A percentile compares a stretch with the other conserved stretches of the same genome.
phyloP scores from a whole-genome alignment of 192 early-diverging fungal species.

The Backusella morwellensis region DNA sequence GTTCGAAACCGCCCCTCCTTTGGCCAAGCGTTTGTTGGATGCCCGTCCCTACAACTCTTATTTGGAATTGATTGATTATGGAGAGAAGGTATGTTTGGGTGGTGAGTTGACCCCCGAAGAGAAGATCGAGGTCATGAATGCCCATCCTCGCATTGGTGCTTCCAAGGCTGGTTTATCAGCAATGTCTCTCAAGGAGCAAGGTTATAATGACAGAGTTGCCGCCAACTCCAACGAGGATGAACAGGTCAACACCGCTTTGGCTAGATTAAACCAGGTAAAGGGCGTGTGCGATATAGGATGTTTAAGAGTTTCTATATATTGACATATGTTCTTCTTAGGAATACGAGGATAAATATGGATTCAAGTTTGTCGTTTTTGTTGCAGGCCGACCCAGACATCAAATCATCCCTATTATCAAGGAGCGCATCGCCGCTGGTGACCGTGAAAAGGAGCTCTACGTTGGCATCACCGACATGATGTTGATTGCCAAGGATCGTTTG shows the following conservation, averaged over 20 bases:
- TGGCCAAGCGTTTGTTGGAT: slow-evolving; percentile 68
- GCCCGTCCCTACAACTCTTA: slow-evolving; percentile 73
- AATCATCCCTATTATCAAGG: slow-evolving; percentile 74
- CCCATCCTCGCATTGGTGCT: slow-evolving; percentile 88
- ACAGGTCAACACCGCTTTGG: slow-evolving; percentile 55
- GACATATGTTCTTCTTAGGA: slow-evolving; percentile 12
- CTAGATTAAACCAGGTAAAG: slow-evolving; percentile 58
- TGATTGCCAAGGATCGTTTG: slow-evolving; percentile 78
- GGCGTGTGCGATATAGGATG: neutral
- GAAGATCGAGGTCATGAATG: slow-evolving; percentile 81
- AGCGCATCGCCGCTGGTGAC: slow-evolving; percentile 61
- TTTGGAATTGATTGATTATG: slow-evolving; percentile 59
- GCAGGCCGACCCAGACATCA: slow-evolving; percentile 69
- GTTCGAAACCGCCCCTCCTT: slow-evolving; percentile 83
- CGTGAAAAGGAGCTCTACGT: slow-evolving; percentile 63
- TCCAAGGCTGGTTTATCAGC: slow-evolving; percentile 66
- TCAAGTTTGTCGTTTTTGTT: slow-evolving; percentile 85
- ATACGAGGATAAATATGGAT: slow-evolving; percentile 77
- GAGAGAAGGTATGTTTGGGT: slow-evolving; percentile 44
- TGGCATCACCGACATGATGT: slow-evolving; percentile 76
- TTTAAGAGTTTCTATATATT: neutral
- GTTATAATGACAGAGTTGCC: slow-evolving; percentile 40
- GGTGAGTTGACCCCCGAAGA: slow-evolving; percentile 57
- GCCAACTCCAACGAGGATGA: slow-evolving; percentile 42
- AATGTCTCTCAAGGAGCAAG: slow-evolving; percentile 71